Percentiles rank a stretch among this genome's conserved stretches.
These are phyloP conservation scores for Ceratopteris richardii DNA, from an alignment of 75 land plant genomes.

Conservation along the genomic window DNA sequence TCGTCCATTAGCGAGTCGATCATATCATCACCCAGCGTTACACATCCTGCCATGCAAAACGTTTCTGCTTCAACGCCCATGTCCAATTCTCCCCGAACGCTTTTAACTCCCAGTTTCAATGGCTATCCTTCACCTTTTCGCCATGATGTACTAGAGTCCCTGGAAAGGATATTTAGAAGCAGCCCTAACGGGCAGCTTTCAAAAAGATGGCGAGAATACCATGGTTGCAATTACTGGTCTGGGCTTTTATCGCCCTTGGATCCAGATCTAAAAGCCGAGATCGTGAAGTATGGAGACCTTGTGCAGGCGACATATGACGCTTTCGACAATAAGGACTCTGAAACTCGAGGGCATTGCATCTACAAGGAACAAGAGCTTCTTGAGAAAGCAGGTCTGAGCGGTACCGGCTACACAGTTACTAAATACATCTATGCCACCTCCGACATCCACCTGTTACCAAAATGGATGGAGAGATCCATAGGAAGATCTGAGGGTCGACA, in stretches of 20 bases:
- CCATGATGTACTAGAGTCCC: no score
- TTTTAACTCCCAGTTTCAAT: neutral
- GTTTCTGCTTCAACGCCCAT: no score
- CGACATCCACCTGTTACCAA: slow-evolving; percentile 43
- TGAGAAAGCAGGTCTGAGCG: slow-evolving; percentile 20
- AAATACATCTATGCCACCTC: slow-evolving; percentile 75
- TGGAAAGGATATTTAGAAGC: no score
- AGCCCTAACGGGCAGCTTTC: slow-evolving; percentile 1
- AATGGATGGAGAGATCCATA: slow-evolving; percentile 14
- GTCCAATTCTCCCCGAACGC: no score
- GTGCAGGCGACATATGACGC: slow-evolving; percentile 25
- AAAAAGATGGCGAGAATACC: slow-evolving; percentile 35
- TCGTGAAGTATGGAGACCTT: slow-evolving; percentile 30
- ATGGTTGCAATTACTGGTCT: slow-evolving; percentile 24
- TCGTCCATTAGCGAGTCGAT: no score
- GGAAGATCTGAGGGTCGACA: slow-evolving; percentile 17
- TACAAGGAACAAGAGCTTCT: slow-evolving; percentile 7
- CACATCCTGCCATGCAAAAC: no score
- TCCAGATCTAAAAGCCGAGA: slow-evolving; percentile 16
- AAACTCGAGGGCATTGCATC: slow-evolving; percentile 9
- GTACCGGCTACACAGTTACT: slow-evolving; percentile 45
- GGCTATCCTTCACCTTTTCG: no score
- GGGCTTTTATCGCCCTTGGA: slow-evolving; percentile 26
- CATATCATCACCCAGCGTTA: no score
- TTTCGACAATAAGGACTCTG: slow-evolving; percentile 14